Base-by-base conservation (phyloP, 495 filamentous ascomycete genomes). In the Aspergillus carlsbadensis region DNA sequence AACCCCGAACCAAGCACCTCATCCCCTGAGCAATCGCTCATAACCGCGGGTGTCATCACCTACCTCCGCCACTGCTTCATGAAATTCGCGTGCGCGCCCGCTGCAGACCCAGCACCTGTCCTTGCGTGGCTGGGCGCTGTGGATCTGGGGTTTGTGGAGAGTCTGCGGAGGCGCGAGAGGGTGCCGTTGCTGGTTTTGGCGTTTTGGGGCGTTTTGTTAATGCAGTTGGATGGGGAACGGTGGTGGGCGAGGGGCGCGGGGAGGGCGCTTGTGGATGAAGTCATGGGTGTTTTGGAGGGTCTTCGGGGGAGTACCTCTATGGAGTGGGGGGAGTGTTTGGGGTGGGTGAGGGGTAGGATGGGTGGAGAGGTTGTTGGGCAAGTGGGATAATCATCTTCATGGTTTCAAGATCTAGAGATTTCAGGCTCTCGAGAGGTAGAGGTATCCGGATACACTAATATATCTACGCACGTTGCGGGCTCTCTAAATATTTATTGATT, bases 241-340 rank as follows among this genome's bases (percentile, higher is more conserved):
- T 72, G 69, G 69, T 72, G 69, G 67, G 69, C 69, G 2, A 54
- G 47, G 6, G 52, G 60, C 41, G 54, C 62, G 0, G 67, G 67
- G 4, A 59, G 43, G 39, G 69, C 59, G 0, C 41, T 70, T n/a
- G 57, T 72, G 0, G 49, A 54, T 3, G 67, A 72, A 39, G 40
- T 72, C 29, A 40, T 62, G 15, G 36, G 24, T 6, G 50, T 34
- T 22, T 6, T 67, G 20, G 48, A 44, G 5, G 65, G 15, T 18
- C 5, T 26, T 24, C 0, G 50, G 41, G 14, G 58, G 61, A 57
- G n/a, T n/a, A n/a, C n/a, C n/a, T n/a, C n/a, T 29, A 26, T 42
- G 10, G 18, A 54, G 26, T 71, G 69, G 69, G 52, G 58, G n/a
- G 34, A 36, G 15, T 64, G 57, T 49, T 22, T 67, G n/a, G 35